These are phyloP conservation scores for Hermanozyma aechmeae DNA, from an alignment of 805 yeast genomes.

Conservation along the genomic window DNA sequence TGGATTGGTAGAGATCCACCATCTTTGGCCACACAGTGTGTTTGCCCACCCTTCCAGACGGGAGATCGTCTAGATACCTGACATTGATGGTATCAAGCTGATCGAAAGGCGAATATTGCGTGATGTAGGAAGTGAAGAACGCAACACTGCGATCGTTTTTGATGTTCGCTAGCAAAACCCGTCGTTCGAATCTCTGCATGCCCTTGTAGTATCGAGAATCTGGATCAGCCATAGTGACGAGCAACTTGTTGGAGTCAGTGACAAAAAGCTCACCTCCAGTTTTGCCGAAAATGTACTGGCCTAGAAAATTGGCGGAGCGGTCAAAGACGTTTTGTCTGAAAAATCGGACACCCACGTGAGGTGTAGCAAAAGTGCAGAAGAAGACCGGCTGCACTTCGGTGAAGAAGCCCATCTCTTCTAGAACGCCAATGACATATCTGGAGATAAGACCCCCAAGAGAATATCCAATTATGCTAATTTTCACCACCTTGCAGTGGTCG, in stretches of 20 bases:
- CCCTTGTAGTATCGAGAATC: slow-evolving; percentile 43
- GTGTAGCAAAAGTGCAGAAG: slow-evolving; percentile 45
- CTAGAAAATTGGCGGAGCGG: slow-evolving; percentile 20
- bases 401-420: slow-evolving; percentile 45
- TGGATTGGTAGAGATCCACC: slow-evolving; percentile 38
- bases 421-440: slow-evolving; percentile 71
- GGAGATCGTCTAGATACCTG: slow-evolving; percentile 37
- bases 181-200: slow-evolving; percentile 44
- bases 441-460: slow-evolving; percentile 84
- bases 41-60: slow-evolving; percentile 30
- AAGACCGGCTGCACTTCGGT: slow-evolving; percentile 44
- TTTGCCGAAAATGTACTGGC: slow-evolving; percentile 25
- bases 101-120: slow-evolving; percentile 67
- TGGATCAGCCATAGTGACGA: slow-evolving; percentile 48
- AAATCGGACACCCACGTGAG: slow-evolving; percentile 55
- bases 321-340: slow-evolving; percentile 25
- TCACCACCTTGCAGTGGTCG: slow-evolving; percentile 14
- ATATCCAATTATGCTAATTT: slow-evolving; percentile 76
- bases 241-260: slow-evolving; percentile 31
- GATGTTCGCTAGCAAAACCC: slow-evolving; percentile 62
- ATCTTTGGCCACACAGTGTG: slow-evolving; percentile 35
- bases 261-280: slow-evolving; percentile 28
- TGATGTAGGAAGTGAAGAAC: slow-evolving; percentile 73
- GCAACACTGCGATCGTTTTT: slow-evolving; percentile 82
- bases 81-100: slow-evolving; percentile 39